Evolutionary conservation across 345 rosid genomes (phyloP).

Genomic region (Salix arbutifolia): DNA sequence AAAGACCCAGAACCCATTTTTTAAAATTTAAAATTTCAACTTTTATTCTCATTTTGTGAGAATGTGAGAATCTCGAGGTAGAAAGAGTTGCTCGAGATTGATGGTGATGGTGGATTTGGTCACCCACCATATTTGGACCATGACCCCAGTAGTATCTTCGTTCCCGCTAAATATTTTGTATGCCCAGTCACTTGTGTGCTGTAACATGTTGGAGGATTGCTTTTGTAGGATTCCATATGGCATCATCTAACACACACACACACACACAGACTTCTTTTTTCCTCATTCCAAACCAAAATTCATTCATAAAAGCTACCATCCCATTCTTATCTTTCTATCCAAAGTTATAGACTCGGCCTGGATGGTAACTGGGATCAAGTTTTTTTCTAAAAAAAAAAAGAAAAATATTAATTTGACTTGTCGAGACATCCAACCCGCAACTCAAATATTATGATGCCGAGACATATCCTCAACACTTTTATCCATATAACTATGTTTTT

Average conservation of each 20-base stretch:
- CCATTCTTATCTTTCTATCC: background rate
- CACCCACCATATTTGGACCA: conserved; percentile 25
- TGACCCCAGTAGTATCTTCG: conserved; percentile 8
- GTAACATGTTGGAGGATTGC: conserved; percentile 15
- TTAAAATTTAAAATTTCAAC: background rate
- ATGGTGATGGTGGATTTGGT: conserved; percentile 32
- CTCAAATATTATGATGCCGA: no score
- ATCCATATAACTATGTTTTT: no score
- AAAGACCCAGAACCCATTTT: conserved; percentile 22
- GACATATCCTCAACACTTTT: no score
- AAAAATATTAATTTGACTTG: no score
- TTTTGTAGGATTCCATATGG: conserved; percentile 29
- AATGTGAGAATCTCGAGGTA: conserved; percentile 53
- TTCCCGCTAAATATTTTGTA: background rate
- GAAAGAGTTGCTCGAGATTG: conserved; percentile 22
- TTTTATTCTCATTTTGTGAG: conserved; percentile 10
- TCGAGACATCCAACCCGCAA: no score
- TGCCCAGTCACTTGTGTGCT: conserved; percentile 25
- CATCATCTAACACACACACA: conserved; percentile 18
- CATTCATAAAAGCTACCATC: conserved; percentile 34
- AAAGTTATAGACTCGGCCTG: no score
- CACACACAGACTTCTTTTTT: background rate
- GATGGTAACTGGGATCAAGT: no score
- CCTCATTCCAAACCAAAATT: conserved; percentile 17
- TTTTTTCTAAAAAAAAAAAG: no score